phyloP scores from a whole-genome alignment of 768 basidiomycete genomes.

The Suillus tomentosus region DNA sequence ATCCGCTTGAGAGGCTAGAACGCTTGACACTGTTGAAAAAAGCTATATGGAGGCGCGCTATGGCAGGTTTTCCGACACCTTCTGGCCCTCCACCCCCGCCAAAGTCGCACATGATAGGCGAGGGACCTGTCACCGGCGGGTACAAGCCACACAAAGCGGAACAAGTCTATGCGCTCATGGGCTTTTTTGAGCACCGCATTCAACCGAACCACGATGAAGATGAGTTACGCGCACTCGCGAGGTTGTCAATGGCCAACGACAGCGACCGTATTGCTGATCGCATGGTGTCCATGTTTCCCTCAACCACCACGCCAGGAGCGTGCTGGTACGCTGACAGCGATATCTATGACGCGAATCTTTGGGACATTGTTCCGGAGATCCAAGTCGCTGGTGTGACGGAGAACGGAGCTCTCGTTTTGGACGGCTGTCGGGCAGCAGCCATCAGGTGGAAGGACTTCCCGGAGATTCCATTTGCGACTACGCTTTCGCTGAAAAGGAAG shows the following conservation, averaged over 20 bases:
- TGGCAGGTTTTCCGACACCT: neutral
- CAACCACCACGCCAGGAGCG: neutral
- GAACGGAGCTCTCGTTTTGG: conserved; percentile 20
- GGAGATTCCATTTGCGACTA: conserved; percentile 9
- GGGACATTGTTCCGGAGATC: conserved; percentile 22
- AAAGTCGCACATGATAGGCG: neutral
- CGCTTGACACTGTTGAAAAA: conserved; percentile 19
- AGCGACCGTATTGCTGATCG: conserved; percentile 23
- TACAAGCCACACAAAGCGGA: conserved; percentile 17
- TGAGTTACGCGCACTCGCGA: conserved; percentile 20
- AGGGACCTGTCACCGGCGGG: neutral
- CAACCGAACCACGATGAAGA: conserved; percentile 16
- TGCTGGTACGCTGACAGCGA: conserved; percentile 25
- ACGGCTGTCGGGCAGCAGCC: conserved; percentile 19
- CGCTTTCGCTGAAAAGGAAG: conserved; percentile 11
- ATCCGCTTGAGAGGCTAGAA: conserved; percentile 20
- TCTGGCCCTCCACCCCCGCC: neutral
- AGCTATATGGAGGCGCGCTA: conserved; percentile 21
- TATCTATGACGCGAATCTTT: conserved; percentile 18
- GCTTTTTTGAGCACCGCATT: conserved; percentile 25
- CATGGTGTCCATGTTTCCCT: conserved; percentile 23
- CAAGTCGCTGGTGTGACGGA: conserved; percentile 23
- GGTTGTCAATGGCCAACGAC: conserved; percentile 26
- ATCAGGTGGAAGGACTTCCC: conserved; percentile 27
- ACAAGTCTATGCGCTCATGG: conserved; percentile 24